Base-by-base conservation (phyloP, 2,329 filamentous ascomycete genomes). In the Pyrenophora graminea region DNA sequence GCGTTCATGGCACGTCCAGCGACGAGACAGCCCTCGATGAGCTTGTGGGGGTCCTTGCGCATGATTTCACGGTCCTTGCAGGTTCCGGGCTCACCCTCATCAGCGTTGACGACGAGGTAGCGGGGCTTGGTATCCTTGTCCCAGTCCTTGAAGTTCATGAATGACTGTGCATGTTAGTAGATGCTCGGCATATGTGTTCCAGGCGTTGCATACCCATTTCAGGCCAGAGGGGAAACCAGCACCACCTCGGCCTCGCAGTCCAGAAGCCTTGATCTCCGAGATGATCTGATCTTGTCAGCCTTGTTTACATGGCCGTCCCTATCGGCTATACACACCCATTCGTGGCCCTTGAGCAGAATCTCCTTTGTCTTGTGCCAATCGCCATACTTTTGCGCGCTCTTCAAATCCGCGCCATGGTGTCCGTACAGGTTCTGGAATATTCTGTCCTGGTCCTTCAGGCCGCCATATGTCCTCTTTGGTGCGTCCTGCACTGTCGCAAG, bases 91-190 rank as follows among this genome's bases (percentile, higher is more conserved):
- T 99, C 94, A 70, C 94, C 94, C 80, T 99, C 94, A 75, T 99
- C 94, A 63, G 94, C 94, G 72, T 99, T 99, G 80, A 99, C 91
- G 56, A 99, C 93, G 48, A 99, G 82, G 73, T 99, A 99, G 70
- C 94, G 87, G 61, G 94, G 94, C 79, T 96, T 96, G 67, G 77
- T 88, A 75, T 97, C 94, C 80, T 99, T 96, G 70, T 99, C 93
- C 94, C 94, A 99, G 69, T 91, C 94, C 79, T 97, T 97, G 82
- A 93, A 92, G 83, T 99, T 99, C 94, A 99, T 99, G 78, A 99
- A 99, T 42, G 92, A 97, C 91, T 96, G 70, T 36, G 27, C 39
- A 58, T 59, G 69, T 67, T 52, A 67, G 62, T 51, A 55, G 18
- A 12, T 13, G 31, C 15, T 17, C 17, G 21, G 32, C 31, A n/a